Base-by-base conservation (phyloP, 2,329 filamentous ascomycete species). In the Sporothrix variecibatus region DNA sequence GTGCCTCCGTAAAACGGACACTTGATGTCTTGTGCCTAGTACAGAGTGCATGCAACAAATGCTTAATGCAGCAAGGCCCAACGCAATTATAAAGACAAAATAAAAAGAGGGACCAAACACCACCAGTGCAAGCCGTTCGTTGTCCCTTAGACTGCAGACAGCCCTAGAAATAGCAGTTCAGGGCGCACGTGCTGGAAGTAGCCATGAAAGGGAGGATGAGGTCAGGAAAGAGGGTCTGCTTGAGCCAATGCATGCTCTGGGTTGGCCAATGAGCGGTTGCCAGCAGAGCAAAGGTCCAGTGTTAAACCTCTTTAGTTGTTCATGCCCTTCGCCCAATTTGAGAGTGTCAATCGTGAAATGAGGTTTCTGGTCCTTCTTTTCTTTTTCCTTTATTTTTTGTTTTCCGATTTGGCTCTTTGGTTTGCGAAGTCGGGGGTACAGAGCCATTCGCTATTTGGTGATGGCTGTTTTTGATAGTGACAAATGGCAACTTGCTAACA, bases 191-290 rank as follows among this genome's bases (percentile, higher is more conserved):
- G 67, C 34, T 40, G 34, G 49, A 46, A 31, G 51, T 71, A 51
- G 17, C 34, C 34, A 8, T 34, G 34, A 34, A 34, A 8, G 8
- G 8, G 34, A 34, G 34, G 34, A 34, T 23, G 51, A 56, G 23
- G 51, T 26, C 5, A 15, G 26, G 28, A 1, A 49, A 46, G 26
- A 17, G 17, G 34, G 68, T n/a, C 7, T 12, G 17, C 3, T 28
- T 15, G 17, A 20, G 20, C 69, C 38, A 71, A 58, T 58, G 51
- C 77, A 78, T 34, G 38, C 1, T 17, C 12, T 3, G 9, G n/a
- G 38, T 64, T 49, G 40, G 70, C 70, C 70, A 72, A 72, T 72
- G 40, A 38, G 56, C 28, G 15, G 11, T n/a, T 72, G 70, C 70
- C 70, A 72, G 69, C 70, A 51, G 26, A 38, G 70, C 70, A 72